Base-by-base conservation (phyloP, 2,329 filamentous ascomycete genomes). In the Colletotrichum noveboracense region DNA sequence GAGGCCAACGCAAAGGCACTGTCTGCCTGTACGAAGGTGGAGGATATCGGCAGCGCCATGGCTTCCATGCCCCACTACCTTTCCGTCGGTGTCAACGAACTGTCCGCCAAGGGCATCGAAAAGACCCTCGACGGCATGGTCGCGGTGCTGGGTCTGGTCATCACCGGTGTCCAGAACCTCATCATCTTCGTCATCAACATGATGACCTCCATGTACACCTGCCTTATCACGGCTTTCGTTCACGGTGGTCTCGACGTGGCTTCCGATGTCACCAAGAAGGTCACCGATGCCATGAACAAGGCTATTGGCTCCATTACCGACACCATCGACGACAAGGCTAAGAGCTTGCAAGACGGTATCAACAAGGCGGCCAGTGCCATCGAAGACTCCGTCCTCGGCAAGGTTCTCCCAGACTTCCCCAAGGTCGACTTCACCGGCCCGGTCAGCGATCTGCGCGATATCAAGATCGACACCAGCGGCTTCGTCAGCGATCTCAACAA, bases 11-110 rank as follows among this genome's bases (percentile, higher is more conserved):
- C 87, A 71, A 93, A 98, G 88, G 96, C 97, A 28, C 90, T 98
- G 69, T 94, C 95, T 68, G 96, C 96, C 78, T 99, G 97, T 85
- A 95, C 93, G 74, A 94, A 94, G 83, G 96, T 98, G 64, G 96
- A 99, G 87, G 95, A 95, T 79, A 92, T 98, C 79, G 97, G 96
- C 77, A 98, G 96, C 83, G 91, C 95, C 76, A 96, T 99, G 95
- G 97, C 96, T 52, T 98, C 97, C 48, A 98, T 98, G 96, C 97
- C 97, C 73, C 94, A 98, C 85, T 98, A 98, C 86, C 93, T 98
- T 83, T 94, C 96, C 3, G 88, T 91, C 67, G 97, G 97, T 70
- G 93, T 98, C 82, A 99, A 99, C 85, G 91, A 95, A 75, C 87
- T 98, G 79, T 94, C 95, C 9, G 95, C 95, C 36, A 90, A 90